These are phyloP conservation scores for Oryza nivara DNA, from an alignment of 176 grass and related monocot genomes.

Conservation along the genomic window DNA sequence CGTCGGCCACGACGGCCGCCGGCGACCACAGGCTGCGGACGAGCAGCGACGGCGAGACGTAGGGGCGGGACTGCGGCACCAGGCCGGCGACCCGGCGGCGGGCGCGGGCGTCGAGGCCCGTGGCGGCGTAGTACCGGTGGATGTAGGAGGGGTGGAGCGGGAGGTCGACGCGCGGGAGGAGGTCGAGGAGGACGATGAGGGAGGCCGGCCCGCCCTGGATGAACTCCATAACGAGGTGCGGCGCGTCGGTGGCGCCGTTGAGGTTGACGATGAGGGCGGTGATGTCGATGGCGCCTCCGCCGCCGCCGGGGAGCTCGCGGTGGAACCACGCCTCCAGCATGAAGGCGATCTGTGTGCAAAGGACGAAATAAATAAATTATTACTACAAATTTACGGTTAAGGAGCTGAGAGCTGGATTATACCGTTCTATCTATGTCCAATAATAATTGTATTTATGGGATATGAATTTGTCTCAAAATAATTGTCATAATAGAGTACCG, in stretches of 20 bases:
- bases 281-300: constrained; percentile 53
- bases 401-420: too few species aligned
- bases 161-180: constrained; percentile 71
- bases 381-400: too few species aligned
- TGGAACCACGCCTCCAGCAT: constrained; percentile 73
- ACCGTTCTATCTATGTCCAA: too few species aligned
- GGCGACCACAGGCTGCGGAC: constrained; percentile 60
- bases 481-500: too few species aligned
- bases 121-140: constrained; percentile 48
- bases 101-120: constrained; percentile 37
- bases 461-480: too few species aligned
- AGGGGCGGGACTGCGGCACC: constrained; percentile 52
- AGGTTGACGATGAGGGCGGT: constrained; percentile 57
- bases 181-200: constrained; percentile 61
- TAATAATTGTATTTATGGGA: too few species aligned
- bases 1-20: constrained; percentile 48
- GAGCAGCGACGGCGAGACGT: constrained; percentile 53
- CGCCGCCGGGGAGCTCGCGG: constrained; percentile 49
- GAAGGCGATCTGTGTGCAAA: constrained; percentile 64
- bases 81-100: constrained; percentile 41
- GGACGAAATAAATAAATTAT: neutral
- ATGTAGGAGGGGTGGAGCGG: constrained; percentile 53
- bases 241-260: constrained; percentile 62
- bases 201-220: constrained; percentile 54
- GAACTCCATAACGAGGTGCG: constrained; percentile 66